phyloP scores from a whole-genome alignment of 164 flowering plant genomes.

The Magnolia changhungtana region DNA sequence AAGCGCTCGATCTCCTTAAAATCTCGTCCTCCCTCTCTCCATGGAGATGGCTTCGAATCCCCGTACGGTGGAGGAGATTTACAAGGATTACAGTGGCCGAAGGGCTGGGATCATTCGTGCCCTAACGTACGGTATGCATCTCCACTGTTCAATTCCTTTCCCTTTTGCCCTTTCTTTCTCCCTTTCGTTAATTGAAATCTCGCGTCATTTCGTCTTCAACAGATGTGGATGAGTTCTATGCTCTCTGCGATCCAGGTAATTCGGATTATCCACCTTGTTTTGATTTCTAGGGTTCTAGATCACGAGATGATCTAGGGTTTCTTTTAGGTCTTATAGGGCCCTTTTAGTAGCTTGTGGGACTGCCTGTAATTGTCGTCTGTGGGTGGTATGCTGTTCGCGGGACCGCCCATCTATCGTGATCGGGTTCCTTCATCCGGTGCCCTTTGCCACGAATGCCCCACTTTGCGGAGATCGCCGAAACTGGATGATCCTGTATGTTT shows the following conservation, averaged over 20 bases:
- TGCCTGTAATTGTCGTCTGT: neutral
- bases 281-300: neutral
- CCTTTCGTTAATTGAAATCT: neutral
- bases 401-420: too few species aligned
- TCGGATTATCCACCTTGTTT: neutral
- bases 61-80: slow-evolving; percentile 82
- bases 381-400: too few species aligned
- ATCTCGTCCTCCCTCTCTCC: neutral
- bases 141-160: neutral
- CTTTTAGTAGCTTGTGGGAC: neutral
- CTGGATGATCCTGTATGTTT: too few species aligned
- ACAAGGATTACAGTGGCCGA: slow-evolving; percentile 72
- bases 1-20: neutral
- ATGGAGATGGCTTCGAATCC: slow-evolving; percentile 71
- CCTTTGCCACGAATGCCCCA: neutral
- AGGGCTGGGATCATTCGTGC: slow-evolving; percentile 74
- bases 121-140: slow-evolving; percentile 51
- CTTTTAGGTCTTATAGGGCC: neutral
- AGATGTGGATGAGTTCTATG: slow-evolving; percentile 91
- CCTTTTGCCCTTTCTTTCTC: neutral
- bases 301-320: neutral
- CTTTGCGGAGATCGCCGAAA: neutral
- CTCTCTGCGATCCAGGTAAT: slow-evolving; percentile 88
- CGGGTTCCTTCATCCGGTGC: too few species aligned
- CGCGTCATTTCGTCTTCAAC: slow-evolving; percentile 18